Base-by-base conservation (phyloP, 2,329 filamentous ascomycete species). In the Pseudogymnoascus verrucosus region DNA sequence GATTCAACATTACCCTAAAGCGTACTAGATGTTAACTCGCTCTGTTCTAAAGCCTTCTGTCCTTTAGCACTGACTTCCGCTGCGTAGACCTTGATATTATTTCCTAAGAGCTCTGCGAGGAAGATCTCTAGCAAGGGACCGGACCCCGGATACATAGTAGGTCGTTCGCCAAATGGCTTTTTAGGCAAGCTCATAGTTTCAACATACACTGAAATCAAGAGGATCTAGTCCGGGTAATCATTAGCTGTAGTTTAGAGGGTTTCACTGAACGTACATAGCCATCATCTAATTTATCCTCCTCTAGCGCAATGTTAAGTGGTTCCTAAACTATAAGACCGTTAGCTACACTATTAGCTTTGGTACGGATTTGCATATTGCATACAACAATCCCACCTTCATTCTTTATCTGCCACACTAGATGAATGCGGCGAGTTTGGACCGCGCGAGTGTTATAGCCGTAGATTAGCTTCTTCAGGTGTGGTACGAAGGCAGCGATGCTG, bases 401-500 rank as follows among this genome's bases (percentile, higher is more conserved):
- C 42, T 70, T 60, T 62, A 76, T 61, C 64, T 76, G 67, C 72
- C 70, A 76, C 5, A 77, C 69, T 6, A 77, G 66, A 69, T 75
- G 67, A n/a, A 77, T 68, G 14, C 69, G 65, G 62, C 68, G 67
- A 62, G 70, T 69, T 28, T 66, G 64, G 51, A 67, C 66, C 28
- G 68, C 69, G 51, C 65, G 69, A 26, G 71, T 71, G 47, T 75
- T 74, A 63, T 75, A 75, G 19, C 71, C 67, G 57, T 75, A 65
- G 44, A 78, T 72, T 12, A 77, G 67, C 63, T 75, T 66, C 59
- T 74, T 74, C 6, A 77, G 69, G 66, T 74, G 75, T 7, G 67
- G 72, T 59, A 76, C 64, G 40, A 74, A 65, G 37, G 70, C 69
- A n/a, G 69, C 66, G 36, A 77, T 76, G 2, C 74, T 68, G 39